phyloP scores from a whole-genome alignment of 129 eudicot species.

The Pseudognaphalium luteoalbum region DNA sequence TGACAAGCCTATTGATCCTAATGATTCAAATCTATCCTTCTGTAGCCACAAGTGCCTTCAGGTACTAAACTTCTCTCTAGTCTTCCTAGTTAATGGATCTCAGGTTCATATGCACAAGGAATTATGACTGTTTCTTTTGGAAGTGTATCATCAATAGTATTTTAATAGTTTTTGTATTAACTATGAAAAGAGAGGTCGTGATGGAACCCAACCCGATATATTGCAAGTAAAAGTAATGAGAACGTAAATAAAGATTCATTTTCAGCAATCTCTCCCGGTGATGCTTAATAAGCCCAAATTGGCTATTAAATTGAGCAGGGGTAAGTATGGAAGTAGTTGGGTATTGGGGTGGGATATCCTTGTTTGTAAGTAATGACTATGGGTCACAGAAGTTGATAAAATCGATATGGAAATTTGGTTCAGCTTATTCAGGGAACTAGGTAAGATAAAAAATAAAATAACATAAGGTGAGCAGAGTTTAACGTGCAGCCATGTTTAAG shows the following conservation, averaged over 20 bases:
- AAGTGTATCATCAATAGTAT: not conserved
- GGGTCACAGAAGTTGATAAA: not conserved
- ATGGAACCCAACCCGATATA: not conserved
- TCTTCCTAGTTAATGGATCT: conserved; percentile 15
- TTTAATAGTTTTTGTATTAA: not conserved
- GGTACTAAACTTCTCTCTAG: conserved; percentile 43
- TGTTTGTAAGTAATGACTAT: not conserved
- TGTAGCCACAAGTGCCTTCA: conserved; percentile 67
- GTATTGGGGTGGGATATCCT: not conserved
- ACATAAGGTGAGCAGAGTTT: not conserved
- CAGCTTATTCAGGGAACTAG: not conserved
- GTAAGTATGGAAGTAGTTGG: not conserved
- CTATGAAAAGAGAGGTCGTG: conserved; percentile 10
- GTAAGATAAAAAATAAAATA: not conserved
- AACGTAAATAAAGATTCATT: not conserved
- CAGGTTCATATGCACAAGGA: not conserved
- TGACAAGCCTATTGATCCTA: conserved; percentile 31
- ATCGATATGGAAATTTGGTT: not conserved
- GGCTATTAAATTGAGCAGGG: not conserved
- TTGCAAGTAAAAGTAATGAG: not conserved
- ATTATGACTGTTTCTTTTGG: not conserved
- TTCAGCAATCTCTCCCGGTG: not conserved
- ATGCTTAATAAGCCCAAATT: not conserved
- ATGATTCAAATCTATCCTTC: conserved; percentile 40
- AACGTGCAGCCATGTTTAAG: conserved; percentile 4